Evolutionary conservation across 805 yeast genomes (phyloP).

Genomic region (Yarrowia deformans): DNA sequence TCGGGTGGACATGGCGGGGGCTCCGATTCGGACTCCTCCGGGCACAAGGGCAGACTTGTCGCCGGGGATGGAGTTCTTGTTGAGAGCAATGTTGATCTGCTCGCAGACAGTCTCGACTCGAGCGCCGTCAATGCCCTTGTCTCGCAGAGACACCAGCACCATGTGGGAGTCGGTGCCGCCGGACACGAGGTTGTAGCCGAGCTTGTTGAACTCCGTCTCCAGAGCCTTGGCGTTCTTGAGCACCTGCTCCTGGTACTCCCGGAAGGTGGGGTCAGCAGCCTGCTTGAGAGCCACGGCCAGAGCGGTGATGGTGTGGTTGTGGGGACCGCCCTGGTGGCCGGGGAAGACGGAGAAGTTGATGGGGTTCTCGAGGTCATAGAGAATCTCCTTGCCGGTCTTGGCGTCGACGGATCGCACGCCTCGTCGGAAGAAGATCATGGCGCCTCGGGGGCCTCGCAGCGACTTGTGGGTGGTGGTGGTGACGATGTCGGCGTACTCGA

Average conservation of each 20-base stretch:
- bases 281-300: slow-evolving; percentile 96
- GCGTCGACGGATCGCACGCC: slow-evolving; percentile 87
- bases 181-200: slow-evolving; percentile 84
- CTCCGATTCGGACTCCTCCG: slow-evolving; percentile 96
- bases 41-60: slow-evolving; percentile 96
- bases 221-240: slow-evolving; percentile 85
- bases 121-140: slow-evolving; percentile 94
- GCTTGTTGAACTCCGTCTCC: slow-evolving; percentile 72
- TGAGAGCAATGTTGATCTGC: slow-evolving; percentile 90
- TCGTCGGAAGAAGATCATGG: slow-evolving; percentile 98
- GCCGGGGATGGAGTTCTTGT: slow-evolving; percentile 98
- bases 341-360: slow-evolving; percentile 99
- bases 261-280: slow-evolving; percentile 88
- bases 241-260: slow-evolving; percentile 87
- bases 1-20: slow-evolving; percentile 99
- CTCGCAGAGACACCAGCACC: slow-evolving; percentile 88
- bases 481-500: slow-evolving; percentile 95
- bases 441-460: slow-evolving; percentile 99
- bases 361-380: slow-evolving; percentile 90
- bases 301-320: slow-evolving; percentile 98
- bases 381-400: slow-evolving; percentile 90
- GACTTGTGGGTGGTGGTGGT: slow-evolving; percentile 99
- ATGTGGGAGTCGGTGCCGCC: slow-evolving; percentile 98
- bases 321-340: slow-evolving; percentile 99
- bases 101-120: slow-evolving; percentile 96